Conservation (phyloP, 371 early-diverging fungal genomes). For the Actinomucor elegans region DNA sequence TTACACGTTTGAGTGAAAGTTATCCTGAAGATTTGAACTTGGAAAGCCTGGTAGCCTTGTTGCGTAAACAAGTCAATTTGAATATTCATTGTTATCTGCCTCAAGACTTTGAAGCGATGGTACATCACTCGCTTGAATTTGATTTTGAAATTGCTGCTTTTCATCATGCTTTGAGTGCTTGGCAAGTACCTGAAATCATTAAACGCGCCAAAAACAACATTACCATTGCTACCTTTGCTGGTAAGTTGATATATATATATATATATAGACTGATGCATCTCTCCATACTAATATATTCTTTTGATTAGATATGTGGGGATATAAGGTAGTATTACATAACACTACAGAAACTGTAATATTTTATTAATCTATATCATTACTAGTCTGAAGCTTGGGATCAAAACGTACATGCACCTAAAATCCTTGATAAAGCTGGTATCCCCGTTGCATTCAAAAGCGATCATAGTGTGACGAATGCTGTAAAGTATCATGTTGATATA, state of each 20-base stretch:
- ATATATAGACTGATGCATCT: neutral
- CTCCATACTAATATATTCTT: neutral
- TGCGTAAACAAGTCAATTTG: constrained; percentile 56
- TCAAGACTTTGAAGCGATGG: constrained; percentile 60
- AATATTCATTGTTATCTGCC: constrained; percentile 62
- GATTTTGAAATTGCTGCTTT: constrained; percentile 65
- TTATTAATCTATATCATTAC: too few relatives aligned
- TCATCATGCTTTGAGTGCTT: constrained; percentile 70
- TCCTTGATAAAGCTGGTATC: constrained; percentile 70
- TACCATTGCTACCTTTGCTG: constrained; percentile 72
- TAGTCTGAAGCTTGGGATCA: constrained; percentile 72
- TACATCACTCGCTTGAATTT: constrained; percentile 62
- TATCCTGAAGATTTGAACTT: constrained; percentile 54
- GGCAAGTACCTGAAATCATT: constrained; percentile 56
- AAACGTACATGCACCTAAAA: constrained; percentile 65
- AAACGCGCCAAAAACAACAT: constrained; percentile 59
- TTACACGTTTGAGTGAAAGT: constrained; percentile 31
- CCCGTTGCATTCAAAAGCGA: constrained; percentile 82
- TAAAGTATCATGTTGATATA: constrained; percentile 13
- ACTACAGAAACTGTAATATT: neutral
- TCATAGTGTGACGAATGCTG: constrained; percentile 79
- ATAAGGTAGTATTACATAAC: constrained; percentile 33
- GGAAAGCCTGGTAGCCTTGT: constrained; percentile 54
- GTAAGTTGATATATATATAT: constrained; percentile 38
- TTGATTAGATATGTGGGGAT: constrained; percentile 55